A percentile compares a stretch with the other conserved stretches of the same genome.
Evolutionary conservation across 73 alveolate genomes (phyloP).

Genomic region (Stentor coeruleus): DNA sequence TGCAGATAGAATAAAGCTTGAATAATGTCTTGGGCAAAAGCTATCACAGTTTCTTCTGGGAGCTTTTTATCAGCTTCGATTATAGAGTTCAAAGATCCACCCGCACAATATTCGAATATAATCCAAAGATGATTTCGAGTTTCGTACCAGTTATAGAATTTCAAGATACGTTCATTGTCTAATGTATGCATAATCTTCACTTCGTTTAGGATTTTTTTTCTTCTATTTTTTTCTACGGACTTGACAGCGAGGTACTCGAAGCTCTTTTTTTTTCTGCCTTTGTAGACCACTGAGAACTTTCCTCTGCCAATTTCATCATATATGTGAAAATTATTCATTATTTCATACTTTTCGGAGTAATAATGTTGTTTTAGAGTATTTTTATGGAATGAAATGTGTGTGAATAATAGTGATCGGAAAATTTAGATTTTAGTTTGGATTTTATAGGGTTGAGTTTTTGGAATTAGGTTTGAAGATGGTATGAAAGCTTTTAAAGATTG

Average conservation of each 20-base stretch:
- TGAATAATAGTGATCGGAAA: too few relatives aligned
- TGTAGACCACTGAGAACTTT: too few relatives aligned
- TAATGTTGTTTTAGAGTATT: too few relatives aligned
- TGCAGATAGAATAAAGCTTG: constrained; percentile 24
- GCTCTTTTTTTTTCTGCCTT: constrained; percentile 85
- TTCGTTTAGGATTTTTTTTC: constrained; percentile 54
- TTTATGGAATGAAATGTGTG: too few relatives aligned
- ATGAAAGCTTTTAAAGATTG: too few relatives aligned
- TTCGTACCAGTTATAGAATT: constrained; percentile 80
- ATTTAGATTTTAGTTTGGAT: too few relatives aligned
- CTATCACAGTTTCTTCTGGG: constrained; percentile 45
- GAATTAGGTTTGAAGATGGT: too few relatives aligned
- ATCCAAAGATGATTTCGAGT: constrained; percentile 92
- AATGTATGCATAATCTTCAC: not conserved
- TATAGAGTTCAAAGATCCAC: constrained; percentile 76
- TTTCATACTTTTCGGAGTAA: too few relatives aligned
- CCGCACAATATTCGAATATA: constrained; percentile 91
- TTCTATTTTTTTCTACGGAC: constrained; percentile 74
- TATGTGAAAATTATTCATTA: too few relatives aligned
- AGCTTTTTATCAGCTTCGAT: constrained; percentile 71
- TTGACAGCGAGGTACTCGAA: constrained; percentile 84
- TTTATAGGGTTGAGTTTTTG: too few relatives aligned
- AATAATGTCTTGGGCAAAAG: not conserved
- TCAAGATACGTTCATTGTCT: constrained; percentile 60
- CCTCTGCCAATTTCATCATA: too few relatives aligned